Evolutionary conservation across 73 alveolate genomes (phyloP).

Genomic region (Paramecium tetraurelia): DNA sequence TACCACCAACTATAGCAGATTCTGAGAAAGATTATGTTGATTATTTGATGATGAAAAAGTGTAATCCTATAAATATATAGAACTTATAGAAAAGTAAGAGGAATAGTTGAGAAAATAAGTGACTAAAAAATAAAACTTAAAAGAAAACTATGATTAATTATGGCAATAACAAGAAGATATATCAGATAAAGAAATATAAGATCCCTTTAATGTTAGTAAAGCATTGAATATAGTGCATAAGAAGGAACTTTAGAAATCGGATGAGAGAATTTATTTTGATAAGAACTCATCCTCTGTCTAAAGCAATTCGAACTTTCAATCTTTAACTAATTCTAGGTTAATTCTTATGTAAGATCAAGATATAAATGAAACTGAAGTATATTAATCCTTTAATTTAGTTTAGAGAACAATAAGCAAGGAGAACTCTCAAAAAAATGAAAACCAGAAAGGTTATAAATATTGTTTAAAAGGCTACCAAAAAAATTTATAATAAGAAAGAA

Average conservation of each 20-base stretch:
- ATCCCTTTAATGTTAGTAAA: background rate
- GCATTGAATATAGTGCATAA: background rate
- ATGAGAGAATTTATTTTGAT: background rate
- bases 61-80: background rate
- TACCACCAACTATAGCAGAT: background rate
- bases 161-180: background rate
- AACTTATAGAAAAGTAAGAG: background rate
- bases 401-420: background rate
- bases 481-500: background rate
- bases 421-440: background rate
- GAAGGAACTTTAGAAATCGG: background rate
- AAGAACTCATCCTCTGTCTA: background rate
- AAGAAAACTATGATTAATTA: slow-evolving; percentile 13
- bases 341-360: background rate
- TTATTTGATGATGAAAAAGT: background rate
- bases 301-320: background rate
- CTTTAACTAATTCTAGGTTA: background rate
- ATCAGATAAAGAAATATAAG: slow-evolving; percentile 16
- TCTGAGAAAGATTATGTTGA: background rate
- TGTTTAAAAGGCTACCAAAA: background rate
- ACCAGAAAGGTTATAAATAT: slow-evolving; percentile 10
- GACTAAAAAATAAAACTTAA: background rate
- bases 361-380: background rate
- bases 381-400: background rate
- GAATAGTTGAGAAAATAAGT: background rate